phyloP scores from a whole-genome alignment of 1,139 yeast genomes.

The Magnusiomyces fungicola region DNA sequence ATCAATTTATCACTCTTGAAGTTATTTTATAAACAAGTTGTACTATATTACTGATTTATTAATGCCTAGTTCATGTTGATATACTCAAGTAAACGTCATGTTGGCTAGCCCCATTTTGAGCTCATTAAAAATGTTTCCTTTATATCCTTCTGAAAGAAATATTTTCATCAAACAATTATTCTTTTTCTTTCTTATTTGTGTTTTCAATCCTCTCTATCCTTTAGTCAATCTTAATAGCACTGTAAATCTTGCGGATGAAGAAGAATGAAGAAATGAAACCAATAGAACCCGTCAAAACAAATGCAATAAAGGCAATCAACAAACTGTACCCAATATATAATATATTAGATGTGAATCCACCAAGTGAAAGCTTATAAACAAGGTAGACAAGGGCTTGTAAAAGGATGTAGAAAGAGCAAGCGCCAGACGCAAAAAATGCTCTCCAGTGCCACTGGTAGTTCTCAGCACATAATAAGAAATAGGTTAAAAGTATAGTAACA shows the following conservation, averaged over 20 bases:
- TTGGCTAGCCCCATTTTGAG: no score
- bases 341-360: constrained; percentile 69
- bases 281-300: constrained; percentile 79
- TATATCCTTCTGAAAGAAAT: no score
- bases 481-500: constrained; percentile 72
- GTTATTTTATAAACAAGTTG: no score
- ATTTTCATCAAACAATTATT: no score
- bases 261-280: constrained; percentile 73
- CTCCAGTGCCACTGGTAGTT: constrained; percentile 99
- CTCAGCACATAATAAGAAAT: constrained; percentile 81
- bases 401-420: constrained; percentile 79
- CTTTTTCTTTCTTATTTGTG: not conserved
- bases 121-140: no score
- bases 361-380: constrained; percentile 49
- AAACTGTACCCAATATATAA: constrained; percentile 81
- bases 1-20: no score
- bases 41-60: no score
- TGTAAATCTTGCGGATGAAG: constrained; percentile 73
- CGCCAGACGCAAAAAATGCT: constrained; percentile 81
- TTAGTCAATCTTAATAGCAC: constrained; percentile 78
- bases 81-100: no score
- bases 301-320: constrained; percentile 62
- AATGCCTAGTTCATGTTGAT: no score
- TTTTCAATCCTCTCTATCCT: not conserved
- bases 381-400: constrained; percentile 62